These are phyloP conservation scores for Globisporangium okanoganense DNA, from an alignment of 352 stramenopile species.

Conservation along the genomic window DNA sequence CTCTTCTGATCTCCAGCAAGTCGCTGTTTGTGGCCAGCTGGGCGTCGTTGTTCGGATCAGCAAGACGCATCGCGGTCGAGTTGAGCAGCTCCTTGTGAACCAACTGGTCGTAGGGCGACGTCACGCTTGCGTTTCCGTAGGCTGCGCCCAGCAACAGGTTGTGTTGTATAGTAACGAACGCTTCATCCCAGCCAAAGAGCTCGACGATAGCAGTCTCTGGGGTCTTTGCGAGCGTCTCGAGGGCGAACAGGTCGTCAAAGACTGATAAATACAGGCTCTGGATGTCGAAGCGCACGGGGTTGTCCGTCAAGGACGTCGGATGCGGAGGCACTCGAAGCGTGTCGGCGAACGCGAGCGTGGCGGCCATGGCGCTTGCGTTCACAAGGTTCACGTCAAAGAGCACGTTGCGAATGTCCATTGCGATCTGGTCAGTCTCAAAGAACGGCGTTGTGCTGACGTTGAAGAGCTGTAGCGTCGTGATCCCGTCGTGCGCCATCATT, in stretches of 20 bases:
- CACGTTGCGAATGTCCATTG: constrained; percentile 24
- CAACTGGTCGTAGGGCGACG: constrained; percentile 48
- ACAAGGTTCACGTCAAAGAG: constrained; percentile 53
- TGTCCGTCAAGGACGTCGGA: constrained; percentile 38
- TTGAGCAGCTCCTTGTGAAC: constrained; percentile 47
- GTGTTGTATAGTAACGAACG: constrained; percentile 28
- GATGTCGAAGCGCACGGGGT: constrained; percentile 38
- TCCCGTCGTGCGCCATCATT: constrained; percentile 46
- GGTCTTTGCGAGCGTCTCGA: constrained; percentile 24
- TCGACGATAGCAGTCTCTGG: constrained; percentile 20
- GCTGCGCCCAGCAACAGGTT: constrained; percentile 23
- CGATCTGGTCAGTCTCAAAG: constrained; percentile 13
- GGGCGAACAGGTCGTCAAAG: constrained; percentile 37
- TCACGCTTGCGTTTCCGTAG: constrained; percentile 35
- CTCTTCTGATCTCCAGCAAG: constrained; percentile 27
- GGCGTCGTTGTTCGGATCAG: constrained; percentile 46
- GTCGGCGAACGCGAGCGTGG: constrained; percentile 52
- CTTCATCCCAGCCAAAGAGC: constrained; percentile 56
- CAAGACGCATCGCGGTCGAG: constrained; percentile 28
- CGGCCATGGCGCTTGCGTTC: constrained; percentile 20
- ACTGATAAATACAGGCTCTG: constrained; percentile 32
- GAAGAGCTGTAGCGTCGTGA: constrained; percentile 36
- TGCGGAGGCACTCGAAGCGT: constrained; percentile 58
- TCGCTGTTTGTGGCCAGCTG: constrained; percentile 31
- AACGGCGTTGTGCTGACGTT: constrained; percentile 31